Conservation (phyloP, 1,284 basidiomycete genomes). For the Ganoderma sp. region DNA sequence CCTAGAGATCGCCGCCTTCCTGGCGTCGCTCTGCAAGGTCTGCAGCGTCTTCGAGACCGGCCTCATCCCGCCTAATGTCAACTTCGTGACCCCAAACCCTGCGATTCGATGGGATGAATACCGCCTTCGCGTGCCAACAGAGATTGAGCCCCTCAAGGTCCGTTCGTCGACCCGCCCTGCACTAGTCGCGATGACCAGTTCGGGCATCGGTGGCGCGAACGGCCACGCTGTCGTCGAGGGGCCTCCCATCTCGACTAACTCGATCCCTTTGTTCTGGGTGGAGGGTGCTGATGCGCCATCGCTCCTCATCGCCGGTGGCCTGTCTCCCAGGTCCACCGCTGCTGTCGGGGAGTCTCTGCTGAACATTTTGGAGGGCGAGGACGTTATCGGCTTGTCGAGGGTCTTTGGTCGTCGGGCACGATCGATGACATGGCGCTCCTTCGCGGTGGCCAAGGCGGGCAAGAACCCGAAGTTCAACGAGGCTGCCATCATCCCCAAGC, state of each 20-base stretch:
- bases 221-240: conserved; percentile 48
- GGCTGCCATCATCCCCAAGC: conserved; percentile 37
- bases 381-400: conserved; percentile 23
- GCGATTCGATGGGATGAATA: conserved; percentile 46
- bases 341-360: conserved; percentile 24
- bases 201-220: conserved; percentile 52
- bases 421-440: conserved; percentile 45
- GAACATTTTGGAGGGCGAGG: conserved; percentile 11
- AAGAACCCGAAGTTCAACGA: conserved; percentile 28
- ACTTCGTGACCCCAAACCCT: conserved; percentile 44
- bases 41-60: conserved; percentile 43
- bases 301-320: conserved; percentile 44
- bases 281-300: conserved; percentile 26
- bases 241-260: conserved; percentile 29
- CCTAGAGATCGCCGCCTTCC: conserved; percentile 46
- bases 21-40: conserved; percentile 49
- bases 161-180: conserved; percentile 28
- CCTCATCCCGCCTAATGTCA: conserved; percentile 49
- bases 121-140: conserved; percentile 35
- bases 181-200: conserved; percentile 48
- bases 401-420: conserved; percentile 39
- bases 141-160: conserved; percentile 31
- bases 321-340: conserved; percentile 36
- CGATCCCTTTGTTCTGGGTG: neutral
- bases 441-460: conserved; percentile 22